Evolutionary conservation across 345 rosid species (phyloP).

Genomic region (Jatropha curcas): DNA sequence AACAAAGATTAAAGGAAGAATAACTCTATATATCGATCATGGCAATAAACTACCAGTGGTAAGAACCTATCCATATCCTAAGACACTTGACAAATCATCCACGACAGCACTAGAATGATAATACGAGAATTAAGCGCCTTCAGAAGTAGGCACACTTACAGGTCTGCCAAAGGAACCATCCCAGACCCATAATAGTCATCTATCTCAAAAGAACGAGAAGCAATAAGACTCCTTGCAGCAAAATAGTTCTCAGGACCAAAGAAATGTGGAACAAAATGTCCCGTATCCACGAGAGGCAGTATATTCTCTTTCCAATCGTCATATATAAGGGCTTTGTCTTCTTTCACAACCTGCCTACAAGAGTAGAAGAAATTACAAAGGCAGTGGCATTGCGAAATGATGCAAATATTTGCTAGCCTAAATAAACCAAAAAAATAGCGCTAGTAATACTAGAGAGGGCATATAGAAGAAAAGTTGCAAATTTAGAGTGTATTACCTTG

Average conservation of each 20-base stretch:
- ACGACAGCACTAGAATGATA: not conserved
- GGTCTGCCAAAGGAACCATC: conserved; percentile 93
- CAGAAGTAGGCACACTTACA: conserved; percentile 46
- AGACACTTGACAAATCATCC: not conserved
- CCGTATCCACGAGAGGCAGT: conserved; percentile 50
- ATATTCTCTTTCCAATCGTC: conserved; percentile 82
- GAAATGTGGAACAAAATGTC: conserved; percentile 27
- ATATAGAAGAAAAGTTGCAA: not conserved
- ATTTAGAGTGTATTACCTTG: conserved; percentile 41
- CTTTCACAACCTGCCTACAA: conserved; percentile 73
- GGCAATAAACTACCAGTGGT: not conserved
- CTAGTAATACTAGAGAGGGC: not conserved
- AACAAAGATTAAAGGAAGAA: not conserved
- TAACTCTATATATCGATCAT: not conserved
- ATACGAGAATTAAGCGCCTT: not conserved
- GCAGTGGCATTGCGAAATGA: too few species aligned
- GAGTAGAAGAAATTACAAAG: not conserved
- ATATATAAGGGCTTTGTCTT: conserved; percentile 64
- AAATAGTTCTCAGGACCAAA: conserved; percentile 68
- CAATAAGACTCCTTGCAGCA: conserved; percentile 65
- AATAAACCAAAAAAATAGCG: not conserved
- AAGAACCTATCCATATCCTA: not conserved
- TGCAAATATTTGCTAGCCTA: not conserved
- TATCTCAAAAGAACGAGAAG: conserved; percentile 76
- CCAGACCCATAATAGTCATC: conserved; percentile 82